These are phyloP conservation scores for Candida xyloterini DNA, from an alignment of 805 yeast species.

Conservation along the genomic window DNA sequence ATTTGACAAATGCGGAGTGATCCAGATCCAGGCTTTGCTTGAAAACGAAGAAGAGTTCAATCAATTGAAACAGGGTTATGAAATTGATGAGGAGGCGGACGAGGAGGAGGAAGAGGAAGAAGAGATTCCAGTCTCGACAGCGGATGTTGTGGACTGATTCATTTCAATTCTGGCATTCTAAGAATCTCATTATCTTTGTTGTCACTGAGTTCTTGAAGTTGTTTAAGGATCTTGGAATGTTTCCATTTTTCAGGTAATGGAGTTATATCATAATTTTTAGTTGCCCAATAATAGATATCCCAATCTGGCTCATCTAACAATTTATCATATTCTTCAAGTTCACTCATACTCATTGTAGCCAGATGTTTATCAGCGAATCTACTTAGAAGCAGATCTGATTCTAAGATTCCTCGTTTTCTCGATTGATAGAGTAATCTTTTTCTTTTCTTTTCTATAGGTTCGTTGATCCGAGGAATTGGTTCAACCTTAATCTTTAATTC, in stretches of 20 bases:
- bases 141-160: constrained; percentile 38
- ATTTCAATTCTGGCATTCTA: constrained; percentile 76
- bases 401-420: constrained; percentile 92
- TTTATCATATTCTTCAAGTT: constrained; percentile 81
- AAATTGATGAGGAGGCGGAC: constrained; percentile 23
- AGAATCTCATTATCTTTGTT: constrained; percentile 70
- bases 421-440: constrained; percentile 91
- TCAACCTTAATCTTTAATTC: constrained; percentile 62
- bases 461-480: constrained; percentile 77
- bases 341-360: constrained; percentile 51
- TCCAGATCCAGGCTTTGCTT: constrained; percentile 73
- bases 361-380: constrained; percentile 81
- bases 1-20: constrained; percentile 77
- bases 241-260: constrained; percentile 90
- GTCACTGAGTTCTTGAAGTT: constrained; percentile 70
- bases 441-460: constrained; percentile 66
- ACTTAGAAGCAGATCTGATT: constrained; percentile 81
- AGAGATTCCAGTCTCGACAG: constrained; percentile 22
- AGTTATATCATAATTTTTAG: constrained; percentile 73
- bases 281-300: constrained; percentile 99
- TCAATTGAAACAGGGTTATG: constrained; percentile 48
- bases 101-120: constrained; percentile 13
- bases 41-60: constrained; percentile 72
- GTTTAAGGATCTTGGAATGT: constrained; percentile 55
- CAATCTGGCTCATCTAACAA: constrained; percentile 94